Evolutionary conservation across 1,139 yeast genomes (phyloP), one percentile per base, ranked within the genome.

Genomic region (Zygoascus sp.): DNA sequence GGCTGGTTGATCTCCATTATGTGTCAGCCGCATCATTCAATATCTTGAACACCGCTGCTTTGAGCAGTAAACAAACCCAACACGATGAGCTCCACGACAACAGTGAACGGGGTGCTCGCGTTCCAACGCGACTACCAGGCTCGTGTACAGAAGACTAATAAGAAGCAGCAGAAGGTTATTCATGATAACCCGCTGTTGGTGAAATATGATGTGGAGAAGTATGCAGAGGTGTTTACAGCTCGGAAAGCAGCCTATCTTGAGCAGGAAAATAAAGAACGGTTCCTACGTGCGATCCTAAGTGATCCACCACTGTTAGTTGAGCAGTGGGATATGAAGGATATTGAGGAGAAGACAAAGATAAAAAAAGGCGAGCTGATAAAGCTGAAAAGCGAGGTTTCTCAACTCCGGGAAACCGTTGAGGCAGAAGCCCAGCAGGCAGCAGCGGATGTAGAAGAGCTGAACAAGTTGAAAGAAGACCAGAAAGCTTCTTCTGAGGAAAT

Each of bases 201-300:
- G 20, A 57, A 54, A 16, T 50, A 48, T 36, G 64, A 63, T 38
- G 65, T 58, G n/a, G 57, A 52, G 38, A 49, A 52, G 40, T 53
- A 53, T 35, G 51, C 68, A 47, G 74, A 73, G 51, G 61, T 71
- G 27, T 75, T 76, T 52, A 70, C 74, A 16, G 70, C 79, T 46
- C 65, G 81, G 40, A 80, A 81, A 58, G 79, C 80, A 51, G 73
- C 79, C 42, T 81, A 80, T 58, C 62, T 81, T 42, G 89, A 82
- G 58, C 84, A 81, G 56, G 88, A 81, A 56, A 75, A 86, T 1
- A 73, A 83, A 54, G 84, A 81, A 52, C 73, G 77, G 63, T 81
- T 81, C 58, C 64, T 81, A 39, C 58, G 79, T 13, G 57, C 65
- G 8, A 57, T 73, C 5, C 58, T 72, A 5, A 63, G 65, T 9